Evolutionary conservation across 208 protist species (phyloP).

Genomic region (Phytomonas sp.): DNA sequence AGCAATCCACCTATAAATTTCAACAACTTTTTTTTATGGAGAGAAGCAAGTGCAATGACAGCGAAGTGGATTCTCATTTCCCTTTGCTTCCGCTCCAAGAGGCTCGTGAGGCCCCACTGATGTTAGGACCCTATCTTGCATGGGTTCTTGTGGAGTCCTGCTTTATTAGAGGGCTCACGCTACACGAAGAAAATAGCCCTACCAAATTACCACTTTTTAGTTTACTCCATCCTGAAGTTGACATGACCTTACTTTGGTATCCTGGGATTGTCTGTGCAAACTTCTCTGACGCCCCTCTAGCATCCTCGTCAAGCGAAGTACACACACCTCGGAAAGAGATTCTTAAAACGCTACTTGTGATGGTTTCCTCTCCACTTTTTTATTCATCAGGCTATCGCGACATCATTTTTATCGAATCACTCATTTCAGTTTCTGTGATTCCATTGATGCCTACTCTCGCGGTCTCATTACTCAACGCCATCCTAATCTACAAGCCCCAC

Average conservation of each 20-base stretch:
- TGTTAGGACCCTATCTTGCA: constrained; percentile 38
- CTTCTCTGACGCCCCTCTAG: neutral
- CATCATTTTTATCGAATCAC: constrained; percentile 59
- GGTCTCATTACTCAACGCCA: constrained; percentile 67
- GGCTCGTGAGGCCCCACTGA: constrained; percentile 11
- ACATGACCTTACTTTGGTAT: constrained; percentile 26
- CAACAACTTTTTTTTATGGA: constrained; percentile 66
- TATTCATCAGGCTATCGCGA: constrained; percentile 39
- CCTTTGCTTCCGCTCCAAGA: constrained; percentile 23
- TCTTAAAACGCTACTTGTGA: constrained; percentile 37
- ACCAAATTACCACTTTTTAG: constrained; percentile 18
- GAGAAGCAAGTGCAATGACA: constrained; percentile 55
- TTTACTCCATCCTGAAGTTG: constrained; percentile 38
- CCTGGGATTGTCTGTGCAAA: neutral
- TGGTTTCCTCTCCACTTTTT: constrained; percentile 53
- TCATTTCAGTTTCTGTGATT: constrained; percentile 38
- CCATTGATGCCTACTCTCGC: constrained; percentile 66
- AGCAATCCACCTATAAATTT: constrained; percentile 50
- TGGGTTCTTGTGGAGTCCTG: constrained; percentile 78
- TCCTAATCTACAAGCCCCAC: constrained; percentile 64
- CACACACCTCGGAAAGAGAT: constrained; percentile 37
- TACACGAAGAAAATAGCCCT: constrained; percentile 14
- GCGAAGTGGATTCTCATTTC: constrained; percentile 29
- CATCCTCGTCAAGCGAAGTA: constrained; percentile 2
- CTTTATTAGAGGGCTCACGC: constrained; percentile 68